Percentiles rank a stretch among this genome's conserved stretches.
Conservation (phyloP, 1,284 basidiomycete species). For the Ganoderma sinense region DNA sequence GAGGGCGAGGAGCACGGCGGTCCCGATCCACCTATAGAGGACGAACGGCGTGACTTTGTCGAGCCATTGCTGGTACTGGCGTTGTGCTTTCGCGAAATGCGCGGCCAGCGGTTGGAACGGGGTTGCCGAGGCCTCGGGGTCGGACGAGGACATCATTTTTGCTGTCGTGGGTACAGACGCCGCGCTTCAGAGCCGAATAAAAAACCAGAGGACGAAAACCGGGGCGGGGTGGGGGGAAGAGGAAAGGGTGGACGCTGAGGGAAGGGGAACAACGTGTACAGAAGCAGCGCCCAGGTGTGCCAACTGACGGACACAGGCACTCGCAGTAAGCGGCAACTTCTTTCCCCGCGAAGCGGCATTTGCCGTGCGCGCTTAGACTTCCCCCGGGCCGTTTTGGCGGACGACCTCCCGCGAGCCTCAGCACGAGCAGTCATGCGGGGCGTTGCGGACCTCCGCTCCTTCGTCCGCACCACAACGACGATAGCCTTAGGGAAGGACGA, state of each 20-base stretch:
- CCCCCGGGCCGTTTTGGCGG: background rate
- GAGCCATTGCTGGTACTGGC: conserved; percentile 84
- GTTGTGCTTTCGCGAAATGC: conserved; percentile 58
- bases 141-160: conserved; percentile 43
- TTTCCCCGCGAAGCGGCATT: background rate
- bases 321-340: background rate
- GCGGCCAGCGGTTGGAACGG: conserved; percentile 61
- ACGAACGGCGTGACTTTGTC: conserved; percentile 94
- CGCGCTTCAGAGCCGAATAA: background rate
- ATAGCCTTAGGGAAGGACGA: too few relatives aligned
- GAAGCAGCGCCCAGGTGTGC: background rate
- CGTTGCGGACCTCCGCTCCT: background rate
- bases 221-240: conserved; percentile 4
- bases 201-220: conserved; percentile 3
- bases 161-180: conserved; percentile 36
- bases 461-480: background rate
- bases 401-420: background rate
- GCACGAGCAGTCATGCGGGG: background rate
- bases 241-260: background rate
- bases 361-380: background rate
- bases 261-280: conserved; percentile 12
- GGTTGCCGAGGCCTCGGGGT: conserved; percentile 51
- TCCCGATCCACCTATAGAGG: conserved; percentile 89
- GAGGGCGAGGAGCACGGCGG: conserved; percentile 73
- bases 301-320: background rate